phyloP scores from a whole-genome alignment of 164 flowering plant genomes.

The Euptelea pleiosperma region DNA sequence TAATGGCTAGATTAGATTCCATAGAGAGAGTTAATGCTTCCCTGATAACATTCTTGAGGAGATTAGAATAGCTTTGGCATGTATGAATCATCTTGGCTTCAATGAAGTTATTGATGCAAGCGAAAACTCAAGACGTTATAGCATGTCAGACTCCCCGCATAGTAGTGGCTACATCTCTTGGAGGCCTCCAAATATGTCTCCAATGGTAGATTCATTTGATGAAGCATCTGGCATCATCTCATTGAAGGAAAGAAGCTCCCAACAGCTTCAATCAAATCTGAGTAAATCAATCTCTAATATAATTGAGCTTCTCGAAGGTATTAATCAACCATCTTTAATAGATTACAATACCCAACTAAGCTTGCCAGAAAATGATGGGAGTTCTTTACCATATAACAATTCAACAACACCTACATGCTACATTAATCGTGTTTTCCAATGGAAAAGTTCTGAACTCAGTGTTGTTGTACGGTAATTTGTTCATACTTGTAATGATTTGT shows the following conservation, averaged over 20 bases:
- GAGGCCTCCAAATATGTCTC: conserved; percentile 34
- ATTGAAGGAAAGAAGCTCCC: conserved; percentile 19
- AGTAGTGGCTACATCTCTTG: conserved; percentile 43
- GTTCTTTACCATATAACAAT: conserved; percentile 15
- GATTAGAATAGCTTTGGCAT: conserved; percentile 42
- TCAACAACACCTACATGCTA: conserved; percentile 34
- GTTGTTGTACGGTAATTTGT: conserved; percentile 39
- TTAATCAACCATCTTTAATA: conserved; percentile 31
- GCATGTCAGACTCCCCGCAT: conserved; percentile 18
- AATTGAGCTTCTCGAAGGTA: conserved; percentile 69
- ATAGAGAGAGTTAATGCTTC: conserved; percentile 67
- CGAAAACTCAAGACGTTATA: conserved; percentile 13
- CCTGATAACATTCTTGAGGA: conserved; percentile 57
- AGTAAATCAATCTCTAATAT: conserved; percentile 51
- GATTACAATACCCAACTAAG: conserved; percentile 27
- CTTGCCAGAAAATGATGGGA: conserved; percentile 26
- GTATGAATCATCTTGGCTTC: conserved; percentile 11
- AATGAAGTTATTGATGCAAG: conserved; percentile 21
- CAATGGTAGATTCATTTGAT: conserved; percentile 24
- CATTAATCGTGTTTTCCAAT: conserved; percentile 59
- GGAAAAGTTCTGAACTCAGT: conserved; percentile 60
- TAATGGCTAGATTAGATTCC: conserved; percentile 54
- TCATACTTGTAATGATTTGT: conserved; percentile 41
- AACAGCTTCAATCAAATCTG: conserved; percentile 31
- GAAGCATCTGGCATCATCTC: conserved; percentile 18